A percentile compares a stretch with the other conserved stretches of the same genome.
Evolutionary conservation across 371 early-diverging fungal genomes (phyloP).

Genomic region (Rhizoclosmatium hyalinum): DNA sequence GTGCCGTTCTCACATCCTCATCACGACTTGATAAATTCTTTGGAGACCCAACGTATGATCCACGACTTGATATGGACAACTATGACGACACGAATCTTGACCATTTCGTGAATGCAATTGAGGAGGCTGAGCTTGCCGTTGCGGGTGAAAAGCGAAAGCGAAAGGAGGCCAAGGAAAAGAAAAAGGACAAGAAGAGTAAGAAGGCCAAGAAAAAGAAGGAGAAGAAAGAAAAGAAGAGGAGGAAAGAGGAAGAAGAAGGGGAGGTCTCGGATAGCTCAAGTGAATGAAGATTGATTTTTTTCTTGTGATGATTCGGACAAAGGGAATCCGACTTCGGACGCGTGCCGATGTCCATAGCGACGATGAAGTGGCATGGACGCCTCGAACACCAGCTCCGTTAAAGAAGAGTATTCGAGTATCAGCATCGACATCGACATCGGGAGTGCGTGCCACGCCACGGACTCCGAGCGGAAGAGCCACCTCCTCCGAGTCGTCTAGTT

Average conservation of each 20-base stretch:
- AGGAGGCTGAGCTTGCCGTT: slow-evolving; percentile 19
- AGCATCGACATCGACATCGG: background rate
- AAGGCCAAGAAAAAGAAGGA: slow-evolving; percentile 36
- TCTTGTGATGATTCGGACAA: background rate
- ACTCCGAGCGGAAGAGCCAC: background rate
- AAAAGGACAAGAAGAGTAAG: slow-evolving; percentile 37
- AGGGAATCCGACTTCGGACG: no score
- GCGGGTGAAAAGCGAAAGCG: background rate
- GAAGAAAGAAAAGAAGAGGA: slow-evolving; percentile 28
- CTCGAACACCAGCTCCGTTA: no score
- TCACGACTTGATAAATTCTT: slow-evolving; percentile 80
- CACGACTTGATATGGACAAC: slow-evolving; percentile 66
- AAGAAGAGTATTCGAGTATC: background rate
- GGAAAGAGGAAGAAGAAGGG: slow-evolving; percentile 29
- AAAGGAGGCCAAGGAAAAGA: slow-evolving; percentile 37
- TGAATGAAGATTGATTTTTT: background rate
- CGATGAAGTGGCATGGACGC: no score
- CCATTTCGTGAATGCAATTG: slow-evolving; percentile 45
- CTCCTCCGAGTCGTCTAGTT: background rate
- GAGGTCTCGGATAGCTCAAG: background rate
- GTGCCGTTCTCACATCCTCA: slow-evolving; percentile 13
- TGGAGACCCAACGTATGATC: slow-evolving; percentile 66
- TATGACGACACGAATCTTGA: slow-evolving; percentile 56
- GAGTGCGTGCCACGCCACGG: background rate
- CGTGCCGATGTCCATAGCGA: no score